phyloP scores from a whole-genome alignment of 129 eudicot genomes.

The Escallonia herrerae region DNA sequence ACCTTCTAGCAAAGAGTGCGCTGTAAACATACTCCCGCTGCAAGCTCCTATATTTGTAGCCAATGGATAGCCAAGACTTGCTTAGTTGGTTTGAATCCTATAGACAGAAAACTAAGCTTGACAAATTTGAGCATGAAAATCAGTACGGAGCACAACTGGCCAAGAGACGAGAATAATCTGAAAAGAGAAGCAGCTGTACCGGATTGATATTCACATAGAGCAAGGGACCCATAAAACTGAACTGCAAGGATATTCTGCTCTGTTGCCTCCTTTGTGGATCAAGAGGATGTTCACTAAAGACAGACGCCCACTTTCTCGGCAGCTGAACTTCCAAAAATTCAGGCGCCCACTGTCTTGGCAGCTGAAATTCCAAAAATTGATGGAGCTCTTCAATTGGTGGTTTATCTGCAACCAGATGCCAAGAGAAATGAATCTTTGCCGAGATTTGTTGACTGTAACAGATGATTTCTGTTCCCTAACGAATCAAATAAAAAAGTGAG shows the following conservation, averaged over 20 bases:
- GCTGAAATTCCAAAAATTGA: slow-evolving; percentile 94
- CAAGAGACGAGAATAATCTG: not conserved
- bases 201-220: slow-evolving; percentile 68
- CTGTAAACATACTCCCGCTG: too few relatives aligned
- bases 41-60: too few relatives aligned
- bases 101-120: not conserved
- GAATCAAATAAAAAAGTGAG: too few relatives aligned
- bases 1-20: too few relatives aligned
- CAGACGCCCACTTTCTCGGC: slow-evolving; percentile 98
- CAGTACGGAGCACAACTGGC: not conserved
- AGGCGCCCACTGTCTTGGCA: slow-evolving; percentile 99
- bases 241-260: slow-evolving; percentile 65
- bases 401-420: slow-evolving; percentile 52
- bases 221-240: slow-evolving; percentile 90
- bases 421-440: not conserved
- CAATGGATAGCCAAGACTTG: too few relatives aligned
- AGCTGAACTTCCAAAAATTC: slow-evolving; percentile 90
- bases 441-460: not conserved
- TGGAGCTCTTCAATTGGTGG: slow-evolving; percentile 99
- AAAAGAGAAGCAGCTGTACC: slow-evolving; percentile 33
- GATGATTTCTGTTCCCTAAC: not conserved
- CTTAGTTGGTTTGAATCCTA: not conserved
- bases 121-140: not conserved
- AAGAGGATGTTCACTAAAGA: slow-evolving; percentile 87
- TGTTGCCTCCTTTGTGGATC: slow-evolving; percentile 92